A percentile compares a stretch with the other conserved stretches of the same genome.
These are phyloP conservation scores for Capsicum rhomboideum DNA, from an alignment of 257 asterid species.

Conservation along the genomic window DNA sequence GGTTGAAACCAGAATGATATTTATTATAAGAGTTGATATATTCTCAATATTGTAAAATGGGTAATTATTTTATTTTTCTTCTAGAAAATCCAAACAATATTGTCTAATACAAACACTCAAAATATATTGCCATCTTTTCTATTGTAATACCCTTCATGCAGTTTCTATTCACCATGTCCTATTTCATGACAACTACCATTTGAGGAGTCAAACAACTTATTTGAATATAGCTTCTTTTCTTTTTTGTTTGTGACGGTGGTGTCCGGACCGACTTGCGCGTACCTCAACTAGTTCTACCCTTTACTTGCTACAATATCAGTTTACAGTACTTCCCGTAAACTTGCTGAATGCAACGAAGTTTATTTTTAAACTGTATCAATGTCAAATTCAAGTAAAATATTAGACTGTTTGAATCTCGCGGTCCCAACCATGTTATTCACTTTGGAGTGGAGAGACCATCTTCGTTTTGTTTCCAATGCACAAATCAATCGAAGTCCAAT, in stretches of 20 bases:
- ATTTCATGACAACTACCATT: not conserved
- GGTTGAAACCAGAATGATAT: not conserved
- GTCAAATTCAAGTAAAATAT: not conserved
- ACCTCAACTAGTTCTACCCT: not conserved
- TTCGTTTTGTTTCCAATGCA: not conserved
- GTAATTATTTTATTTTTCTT: not conserved
- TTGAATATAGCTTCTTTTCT: not conserved
- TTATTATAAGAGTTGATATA: not conserved
- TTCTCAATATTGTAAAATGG: not conserved
- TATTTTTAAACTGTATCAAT: not conserved
- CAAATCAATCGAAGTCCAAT: not conserved
- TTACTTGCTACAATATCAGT: not conserved
- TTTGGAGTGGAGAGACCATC: not conserved
- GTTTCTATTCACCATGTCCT: not conserved
- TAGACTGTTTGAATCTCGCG: not conserved
- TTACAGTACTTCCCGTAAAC: not conserved
- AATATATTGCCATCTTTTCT: not conserved
- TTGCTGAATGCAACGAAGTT: not conserved
- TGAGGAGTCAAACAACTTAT: not conserved
- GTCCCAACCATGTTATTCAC: not conserved
- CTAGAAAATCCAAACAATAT: not conserved
- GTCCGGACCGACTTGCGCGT: not conserved
- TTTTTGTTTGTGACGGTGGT: not conserved
- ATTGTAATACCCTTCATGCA: not conserved
- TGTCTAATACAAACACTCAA: not conserved